Base-by-base conservation (phyloP, 441 rosid genomes). In the Erodium texanum region DNA sequence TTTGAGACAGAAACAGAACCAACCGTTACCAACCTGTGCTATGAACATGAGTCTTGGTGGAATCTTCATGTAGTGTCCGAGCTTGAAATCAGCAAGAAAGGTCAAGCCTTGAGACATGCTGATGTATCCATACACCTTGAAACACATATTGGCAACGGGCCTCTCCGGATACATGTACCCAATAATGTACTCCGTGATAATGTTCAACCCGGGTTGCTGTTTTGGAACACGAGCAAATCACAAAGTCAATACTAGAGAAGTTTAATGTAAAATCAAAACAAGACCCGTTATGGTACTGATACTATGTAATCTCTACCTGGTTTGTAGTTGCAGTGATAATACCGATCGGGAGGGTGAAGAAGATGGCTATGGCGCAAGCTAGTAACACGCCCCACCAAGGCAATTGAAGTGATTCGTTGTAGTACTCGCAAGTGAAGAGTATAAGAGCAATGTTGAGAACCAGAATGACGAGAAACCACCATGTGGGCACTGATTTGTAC, bases 361-460 rank as follows among this genome's bases (percentile, higher is more conserved):
- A 2, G 59, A 92, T 85, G 38, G 96, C 98, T 77, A 89, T 81
- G 18, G 69, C 89, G 34, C 84, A 72, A n/a, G 89, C 91, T 48
- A 89, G 86, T 66, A 92, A 54, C 23, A 89, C 89, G 43, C 91
- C 96, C 94, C 94, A 89, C 94, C 94, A 92, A 58, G 96, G 96
- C 88, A 92, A 80, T 73, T 89, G 91, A 69, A 89, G 85, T 70
- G 89, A 78, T 52, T 85, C 86, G 16, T 82, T 86, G 80, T 87
- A 77, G 78, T 80, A 70, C 74, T 78, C 73, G 69, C 94, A 87
- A n/a, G 87, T 80, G 5, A 73, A 73, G 64, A 92, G 86, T 52
- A 96, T 80, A 58, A 80, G 78, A 2, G 69, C 77, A 36, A 92
- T 48, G 56, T 86, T 81, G 6, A 70, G 61, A 15, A 22, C 75